Conservation (phyloP, 192 early-diverging fungal genomes). For the Linnemannia exigua region DNA sequence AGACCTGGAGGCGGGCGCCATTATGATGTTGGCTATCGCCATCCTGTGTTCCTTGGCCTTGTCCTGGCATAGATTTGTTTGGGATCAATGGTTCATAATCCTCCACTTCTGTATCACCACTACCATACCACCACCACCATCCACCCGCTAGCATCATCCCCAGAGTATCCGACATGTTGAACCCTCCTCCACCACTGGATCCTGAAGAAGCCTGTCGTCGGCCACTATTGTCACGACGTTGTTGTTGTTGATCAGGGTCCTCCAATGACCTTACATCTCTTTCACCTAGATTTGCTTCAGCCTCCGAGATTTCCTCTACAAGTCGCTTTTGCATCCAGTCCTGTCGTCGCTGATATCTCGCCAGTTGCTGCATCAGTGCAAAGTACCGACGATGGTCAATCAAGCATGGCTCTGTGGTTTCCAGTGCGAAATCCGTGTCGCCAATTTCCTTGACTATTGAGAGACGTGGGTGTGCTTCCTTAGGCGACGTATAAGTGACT, state of each 20-base stretch:
- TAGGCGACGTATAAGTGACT: not conserved
- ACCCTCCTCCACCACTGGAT: slow-evolving; percentile 7
- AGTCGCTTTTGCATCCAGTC: slow-evolving; percentile 37
- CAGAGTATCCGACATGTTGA: slow-evolving; percentile 55
- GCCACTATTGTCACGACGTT: not conserved
- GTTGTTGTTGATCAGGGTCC: not conserved
- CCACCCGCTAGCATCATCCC: slow-evolving; percentile 60
- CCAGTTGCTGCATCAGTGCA: slow-evolving; percentile 52
- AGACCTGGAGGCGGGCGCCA: slow-evolving; percentile 12
- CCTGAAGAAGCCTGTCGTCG: not conserved
- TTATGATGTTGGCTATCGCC: not conserved
- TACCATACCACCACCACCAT: slow-evolving; percentile 68
- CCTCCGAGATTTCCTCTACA: not conserved
- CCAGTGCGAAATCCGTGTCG: not conserved
- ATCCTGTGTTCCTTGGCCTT: slow-evolving; percentile 13
- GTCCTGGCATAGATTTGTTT: slow-evolving; percentile 19
- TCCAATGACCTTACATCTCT: not conserved
- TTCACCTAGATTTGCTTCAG: not conserved
- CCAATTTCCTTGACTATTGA: not conserved
- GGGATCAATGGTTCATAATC: slow-evolving; percentile 25
- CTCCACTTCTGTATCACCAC: slow-evolving; percentile 38
- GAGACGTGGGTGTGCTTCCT: slow-evolving; percentile 29
- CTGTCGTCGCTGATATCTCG: slow-evolving; percentile 30
- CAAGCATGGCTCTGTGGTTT: slow-evolving; percentile 23
- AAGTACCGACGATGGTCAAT: slow-evolving; percentile 62